phyloP scores from a whole-genome alignment of 345 rosid species.

The Euphorbia peplus region DNA sequence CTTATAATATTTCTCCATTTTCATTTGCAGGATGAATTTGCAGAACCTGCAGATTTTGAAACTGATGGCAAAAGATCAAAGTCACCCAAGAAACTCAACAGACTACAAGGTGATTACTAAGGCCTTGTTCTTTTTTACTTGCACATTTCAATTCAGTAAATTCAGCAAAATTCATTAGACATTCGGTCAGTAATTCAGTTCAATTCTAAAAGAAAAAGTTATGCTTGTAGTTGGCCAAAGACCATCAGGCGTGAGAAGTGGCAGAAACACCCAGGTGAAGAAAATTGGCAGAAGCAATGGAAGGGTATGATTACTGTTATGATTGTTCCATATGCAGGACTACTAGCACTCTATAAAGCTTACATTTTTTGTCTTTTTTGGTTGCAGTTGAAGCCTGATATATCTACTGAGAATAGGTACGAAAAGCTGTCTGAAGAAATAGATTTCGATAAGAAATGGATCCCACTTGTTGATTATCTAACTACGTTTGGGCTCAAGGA shows the following conservation, averaged over 20 bases:
- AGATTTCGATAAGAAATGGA: constrained; percentile 66
- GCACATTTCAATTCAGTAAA: no score
- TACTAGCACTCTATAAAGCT: neutral
- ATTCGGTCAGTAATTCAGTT: no score
- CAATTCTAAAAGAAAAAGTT: constrained; percentile 22
- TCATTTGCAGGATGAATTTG: constrained; percentile 67
- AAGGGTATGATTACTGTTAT: constrained; percentile 42
- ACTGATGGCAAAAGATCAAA: constrained; percentile 43
- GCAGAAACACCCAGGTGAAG: constrained; percentile 19
- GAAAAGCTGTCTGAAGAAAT: constrained; percentile 63
- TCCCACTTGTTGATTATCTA: constrained; percentile 84
- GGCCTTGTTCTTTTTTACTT: no score
- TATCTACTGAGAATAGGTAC: constrained; percentile 44
- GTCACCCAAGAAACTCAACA: constrained; percentile 34
- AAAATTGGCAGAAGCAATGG: constrained; percentile 25
- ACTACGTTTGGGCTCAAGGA: constrained; percentile 77
- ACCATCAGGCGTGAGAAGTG: constrained; percentile 22
- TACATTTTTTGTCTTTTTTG: constrained; percentile 18
- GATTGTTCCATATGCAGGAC: neutral
- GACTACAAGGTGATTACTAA: constrained; percentile 48
- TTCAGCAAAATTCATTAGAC: no score
- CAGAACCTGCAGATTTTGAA: constrained; percentile 58
- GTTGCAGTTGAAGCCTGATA: constrained; percentile 42
- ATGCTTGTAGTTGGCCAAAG: constrained; percentile 43
- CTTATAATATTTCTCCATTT: neutral